Base-by-base conservation (phyloP, 257 asterid species). In the Voacanga thouarsii region DNA sequence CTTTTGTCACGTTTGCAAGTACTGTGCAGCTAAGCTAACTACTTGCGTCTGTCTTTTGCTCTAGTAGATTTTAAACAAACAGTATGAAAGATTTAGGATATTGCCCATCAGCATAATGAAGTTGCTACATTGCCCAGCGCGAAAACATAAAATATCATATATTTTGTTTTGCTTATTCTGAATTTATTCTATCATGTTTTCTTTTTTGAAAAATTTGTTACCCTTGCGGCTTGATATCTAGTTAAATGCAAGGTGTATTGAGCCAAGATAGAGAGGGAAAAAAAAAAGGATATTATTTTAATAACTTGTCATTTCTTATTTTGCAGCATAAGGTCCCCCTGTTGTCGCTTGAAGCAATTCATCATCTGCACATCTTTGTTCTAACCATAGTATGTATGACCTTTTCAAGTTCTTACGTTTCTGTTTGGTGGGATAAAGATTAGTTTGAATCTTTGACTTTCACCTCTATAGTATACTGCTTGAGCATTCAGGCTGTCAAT, bases 301-400 rank as follows among this genome's bases (percentile, higher is more conserved):
- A 68, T 26, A 68, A 37, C 18, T 78, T 49, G 24, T 26, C 24
- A 23, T 56, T 67, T 49, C 65, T 30, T 7, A 7, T 64, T 68
- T 65, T 77, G n/a, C 86, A 91, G 96, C 71, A 81, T 7, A 88
- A 86, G 81, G 87, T 84, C 3, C 96, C 93, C 61, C 77, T 92
- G 84, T 77, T 92, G 71, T 88, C 97, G 33, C 80, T 85, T 26
- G 81, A 80, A 81, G 93, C 92, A 57, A 65, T 89, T 83, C 97
- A 92, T 77, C 90, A 92, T 84, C 92, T 92, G 47, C 97, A 92
- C 80, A 90, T 92, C 67, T 92, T 92, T 76, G 95, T 89, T 76
- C 86, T 90, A 24, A 96, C 95, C 67, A 86, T 84, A 23, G 89
- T 87, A 61, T 96, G 90, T 71, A 91, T 92, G 44, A 78, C 85